phyloP scores from a whole-genome alignment of 2,329 filamentous ascomycete species.

The Zymoseptoria ardabiliae region DNA sequence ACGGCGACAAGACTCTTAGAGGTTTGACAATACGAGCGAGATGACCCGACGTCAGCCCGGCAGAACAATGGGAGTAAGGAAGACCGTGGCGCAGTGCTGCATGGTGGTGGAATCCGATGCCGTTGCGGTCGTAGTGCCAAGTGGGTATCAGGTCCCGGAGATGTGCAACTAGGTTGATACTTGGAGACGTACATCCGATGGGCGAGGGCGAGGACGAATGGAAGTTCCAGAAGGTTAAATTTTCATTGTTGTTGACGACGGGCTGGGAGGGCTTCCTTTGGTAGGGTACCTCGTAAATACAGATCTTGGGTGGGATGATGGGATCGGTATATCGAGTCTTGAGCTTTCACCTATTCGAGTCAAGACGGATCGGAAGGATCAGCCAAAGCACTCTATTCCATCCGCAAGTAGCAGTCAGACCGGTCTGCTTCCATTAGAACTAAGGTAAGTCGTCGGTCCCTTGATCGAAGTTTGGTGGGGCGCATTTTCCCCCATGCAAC shows the following conservation, averaged over 20 bases:
- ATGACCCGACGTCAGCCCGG: background rate
- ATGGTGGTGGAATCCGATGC: background rate
- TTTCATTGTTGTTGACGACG: background rate
- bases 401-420: background rate
- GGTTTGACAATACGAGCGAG: background rate
- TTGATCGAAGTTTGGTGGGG: background rate
- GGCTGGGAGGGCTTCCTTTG: background rate
- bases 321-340: too few species aligned
- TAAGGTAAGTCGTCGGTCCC: too few species aligned
- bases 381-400: too few species aligned
- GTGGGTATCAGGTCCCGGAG: background rate
- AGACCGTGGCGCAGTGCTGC: background rate
- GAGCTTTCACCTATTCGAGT: background rate
- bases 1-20: background rate
- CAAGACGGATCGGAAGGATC: background rate
- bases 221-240: background rate
- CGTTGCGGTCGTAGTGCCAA: background rate
- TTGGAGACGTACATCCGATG: background rate
- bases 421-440: background rate
- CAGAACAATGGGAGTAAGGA: background rate
- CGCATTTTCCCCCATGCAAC: background rate
- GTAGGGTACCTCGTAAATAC: background rate
- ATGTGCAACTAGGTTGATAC: background rate
- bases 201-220: background rate
- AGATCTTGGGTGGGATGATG: background rate